Base-by-base conservation (phyloP, 805 yeast genomes). In the Tetrapisispora arboricola region DNA sequence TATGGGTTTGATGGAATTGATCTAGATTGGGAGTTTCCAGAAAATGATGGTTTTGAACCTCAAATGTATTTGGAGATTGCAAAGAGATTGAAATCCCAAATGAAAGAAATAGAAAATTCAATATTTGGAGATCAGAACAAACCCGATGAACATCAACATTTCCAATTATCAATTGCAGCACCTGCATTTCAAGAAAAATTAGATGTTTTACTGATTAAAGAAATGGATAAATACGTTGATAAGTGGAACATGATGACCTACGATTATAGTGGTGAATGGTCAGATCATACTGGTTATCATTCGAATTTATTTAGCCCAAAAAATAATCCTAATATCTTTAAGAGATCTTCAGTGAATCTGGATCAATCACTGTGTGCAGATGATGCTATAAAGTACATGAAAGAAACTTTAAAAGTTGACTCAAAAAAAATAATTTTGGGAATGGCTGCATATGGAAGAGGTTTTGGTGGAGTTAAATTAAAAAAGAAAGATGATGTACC, bases 11-110 rank as follows among this genome's bases (percentile, higher is more conserved):
- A 92, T 58, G 97, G 98, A 0, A 65, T 90, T 35, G 97, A 92
- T 59, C 64, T 90, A 22, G 98, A 90, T 62, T 90, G 96, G 96
- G 98, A 90, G 60, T 90, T 78, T 53, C 95, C 96, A 0, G 55
- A 60, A 7, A 66, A 58, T 32, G 51, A 55, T 3, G 53, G 56
- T 0, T 21, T 38, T 3, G 78, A 83, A 45, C 75, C 76, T 1
- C 36, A 50, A 0, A 54, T 58, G 29, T 69, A 76, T 45, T 64
- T 72, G 1, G 51, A 55, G 4, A 46, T 85, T 30, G 58, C 81
- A 16, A 49, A 50, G 32, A 44, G 41, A 13, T 49, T 78, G 20
- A 66, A 76, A 32, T 33, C 13, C 1, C 66, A 53, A 25, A 55
- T 83, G 41, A 61, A 66, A 42, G 30, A 44, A 9, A 46, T 69